Conservation (phyloP, 2,329 filamentous ascomycete species). For the Volutella citrinella region DNA sequence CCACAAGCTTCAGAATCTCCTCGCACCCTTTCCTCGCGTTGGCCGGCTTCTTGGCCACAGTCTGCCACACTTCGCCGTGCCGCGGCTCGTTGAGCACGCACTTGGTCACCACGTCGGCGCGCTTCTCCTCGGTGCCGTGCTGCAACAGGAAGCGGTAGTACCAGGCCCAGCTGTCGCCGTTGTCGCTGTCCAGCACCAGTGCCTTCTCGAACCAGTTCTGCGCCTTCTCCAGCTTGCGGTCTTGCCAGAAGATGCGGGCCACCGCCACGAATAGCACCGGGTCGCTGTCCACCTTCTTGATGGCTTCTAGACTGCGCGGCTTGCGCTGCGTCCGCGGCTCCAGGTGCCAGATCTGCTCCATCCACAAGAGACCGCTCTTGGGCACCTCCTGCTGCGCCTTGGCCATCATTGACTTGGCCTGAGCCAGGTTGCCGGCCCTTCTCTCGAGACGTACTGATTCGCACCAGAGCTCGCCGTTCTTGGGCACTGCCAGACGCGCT, state of each 20-base stretch:
- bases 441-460: conserved; percentile 94
- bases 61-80: conserved; percentile 91
- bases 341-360: conserved; percentile 92
- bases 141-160: conserved; percentile 91
- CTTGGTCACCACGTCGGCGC: conserved; percentile 77
- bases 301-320: conserved; percentile 85
- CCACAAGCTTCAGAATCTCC: conserved; percentile 79
- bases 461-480: conserved; percentile 80
- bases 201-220: conserved; percentile 98
- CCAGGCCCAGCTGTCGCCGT: conserved; percentile 96
- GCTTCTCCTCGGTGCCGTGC: conserved; percentile 93
- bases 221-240: conserved; percentile 88
- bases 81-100: conserved; percentile 80
- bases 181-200: conserved; percentile 79
- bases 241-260: conserved; percentile 93
- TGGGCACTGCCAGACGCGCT: conserved; percentile 82
- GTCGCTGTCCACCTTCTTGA: conserved; percentile 95
- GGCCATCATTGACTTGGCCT: conserved; percentile 91
- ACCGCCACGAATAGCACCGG: conserved; percentile 85
- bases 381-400: conserved; percentile 89
- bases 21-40: conserved; percentile 74
- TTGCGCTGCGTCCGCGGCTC: conserved; percentile 91
- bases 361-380: conserved; percentile 83
- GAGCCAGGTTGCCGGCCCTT: conserved; percentile 75
- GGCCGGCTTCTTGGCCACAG: conserved; percentile 77